Evolutionary conservation across 352 stramenopile genomes (phyloP), one percentile per base, ranked within the genome.

Genomic region (Phytophthora vignae): DNA sequence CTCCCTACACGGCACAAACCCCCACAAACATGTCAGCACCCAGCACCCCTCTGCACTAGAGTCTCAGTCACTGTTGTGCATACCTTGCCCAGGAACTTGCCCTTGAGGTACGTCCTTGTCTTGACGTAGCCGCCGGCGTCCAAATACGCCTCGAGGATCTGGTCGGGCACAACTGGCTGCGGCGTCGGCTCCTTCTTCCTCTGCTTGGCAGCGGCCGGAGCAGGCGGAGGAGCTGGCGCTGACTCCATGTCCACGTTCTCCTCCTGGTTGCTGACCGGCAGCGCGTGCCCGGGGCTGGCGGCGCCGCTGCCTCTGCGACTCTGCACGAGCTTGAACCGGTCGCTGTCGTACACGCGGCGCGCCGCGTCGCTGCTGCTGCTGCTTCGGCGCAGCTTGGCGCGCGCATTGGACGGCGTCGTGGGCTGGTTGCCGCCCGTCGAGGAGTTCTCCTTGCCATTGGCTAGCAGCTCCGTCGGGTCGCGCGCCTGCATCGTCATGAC

Each of bases 61-160:
- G 12, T 44, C 12, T 6, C 36, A 17, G 12, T 44, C 36, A 17
- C 11, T 15, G 5, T 6, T 42, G 36, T 42, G 12, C 15, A 12
- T 55, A 95, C 89, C 83, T 99, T 99, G 68, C 97, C 97, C 21
- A 99, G 85, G 60, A 99, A 90, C 61, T 95, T 93, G 42, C 97
- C 97, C 74, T 97, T 96, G 46, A 92, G 57, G 77, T 99, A 99
- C 46, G 76, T 85, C 25, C 79, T 75, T 54, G 85, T 90, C 63
- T 83, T 90, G 58, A 92, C 77, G 48, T 74, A 74, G 38, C 88
- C 86, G 4, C 79, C 62, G 33, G 69, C 63, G 61, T 92, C 81
- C 44, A 93, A 58, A 60, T 88, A 81, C 42, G 68, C 78, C 74
- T 95, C 88, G 38, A 90, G 79, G 60, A 95, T 90, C 60, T 85